Percentiles rank a stretch among this genome's conserved stretches.
phyloP scores from a whole-genome alignment of 2,329 filamentous ascomycete species.

The Leptographium radiaticola region DNA sequence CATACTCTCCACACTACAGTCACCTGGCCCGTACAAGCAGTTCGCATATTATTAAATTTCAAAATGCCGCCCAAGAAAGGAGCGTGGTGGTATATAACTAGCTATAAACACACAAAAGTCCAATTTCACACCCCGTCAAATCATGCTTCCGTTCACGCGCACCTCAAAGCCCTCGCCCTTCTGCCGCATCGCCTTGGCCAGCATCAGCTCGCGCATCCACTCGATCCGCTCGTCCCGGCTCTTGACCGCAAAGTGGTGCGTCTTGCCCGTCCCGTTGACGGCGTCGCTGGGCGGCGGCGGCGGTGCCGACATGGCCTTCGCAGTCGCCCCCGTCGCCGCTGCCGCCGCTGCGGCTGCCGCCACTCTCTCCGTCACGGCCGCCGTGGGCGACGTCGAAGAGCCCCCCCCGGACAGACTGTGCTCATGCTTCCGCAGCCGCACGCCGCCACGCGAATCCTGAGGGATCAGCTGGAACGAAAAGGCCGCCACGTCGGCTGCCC shows the following conservation, averaged over 20 bases:
- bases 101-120: conserved; percentile 1
- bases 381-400: not conserved
- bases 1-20: no score
- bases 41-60: not conserved
- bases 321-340: not conserved
- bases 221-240: conserved; percentile 83
- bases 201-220: conserved; percentile 92
- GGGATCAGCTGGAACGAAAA: conserved; percentile 83
- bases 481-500: conserved; percentile 44
- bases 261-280: conserved; percentile 57
- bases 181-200: conserved; percentile 74
- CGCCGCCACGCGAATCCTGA: conserved; percentile 41
- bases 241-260: conserved; percentile 87
- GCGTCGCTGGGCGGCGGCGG: conserved; percentile 27
- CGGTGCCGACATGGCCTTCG: conserved; percentile 14
- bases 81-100: conserved; percentile 11
- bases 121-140: conserved; percentile 24
- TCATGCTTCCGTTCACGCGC: conserved; percentile 68
- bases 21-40: not conserved
- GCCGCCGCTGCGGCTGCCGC: not conserved
- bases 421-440: conserved; percentile 38
- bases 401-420: conserved; percentile 16
- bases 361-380: not conserved
- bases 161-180: conserved; percentile 76
- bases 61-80: conserved; percentile 11